Evolutionary conservation across 1,139 yeast species (phyloP).

Genomic region (Debaryomyces robertsiae): DNA sequence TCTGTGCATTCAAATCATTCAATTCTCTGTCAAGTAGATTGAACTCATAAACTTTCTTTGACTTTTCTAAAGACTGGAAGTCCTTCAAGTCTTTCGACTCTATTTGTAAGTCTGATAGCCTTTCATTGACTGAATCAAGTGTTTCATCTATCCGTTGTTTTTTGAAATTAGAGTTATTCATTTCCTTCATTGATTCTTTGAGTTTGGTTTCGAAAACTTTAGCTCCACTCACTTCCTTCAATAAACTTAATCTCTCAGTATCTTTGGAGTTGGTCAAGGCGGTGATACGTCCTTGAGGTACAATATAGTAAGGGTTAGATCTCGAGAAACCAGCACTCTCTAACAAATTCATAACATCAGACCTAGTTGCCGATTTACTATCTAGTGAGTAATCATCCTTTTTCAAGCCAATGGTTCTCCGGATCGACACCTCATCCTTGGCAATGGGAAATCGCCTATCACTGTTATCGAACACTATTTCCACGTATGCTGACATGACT

Average conservation of each 20-base stretch:
- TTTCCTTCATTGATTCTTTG: slow-evolving; percentile 76
- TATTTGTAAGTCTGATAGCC: slow-evolving; percentile 75
- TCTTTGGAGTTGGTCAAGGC: slow-evolving; percentile 88
- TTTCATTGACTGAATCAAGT: slow-evolving; percentile 65
- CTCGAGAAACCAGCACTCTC: slow-evolving; percentile 94
- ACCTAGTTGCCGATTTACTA: slow-evolving; percentile 73
- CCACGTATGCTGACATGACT: slow-evolving; percentile 92
- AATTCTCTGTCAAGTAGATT: slow-evolving; percentile 79
- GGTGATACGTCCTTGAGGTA: slow-evolving; percentile 92
- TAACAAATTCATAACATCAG: slow-evolving; percentile 78
- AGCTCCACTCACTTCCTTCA: slow-evolving; percentile 96
- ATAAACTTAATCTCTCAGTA: slow-evolving; percentile 69
- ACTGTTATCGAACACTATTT: slow-evolving; percentile 78
- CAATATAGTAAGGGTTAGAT: slow-evolving; percentile 92
- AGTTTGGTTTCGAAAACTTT: slow-evolving; percentile 83
- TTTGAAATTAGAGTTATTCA: slow-evolving; percentile 71
- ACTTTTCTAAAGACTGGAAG: slow-evolving; percentile 67
- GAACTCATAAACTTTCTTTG: slow-evolving; percentile 72
- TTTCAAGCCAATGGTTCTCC: slow-evolving; percentile 90
- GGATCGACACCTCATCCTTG: slow-evolving; percentile 66
- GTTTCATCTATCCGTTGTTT: slow-evolving; percentile 76
- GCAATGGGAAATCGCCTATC: slow-evolving; percentile 76
- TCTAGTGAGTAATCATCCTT: slow-evolving; percentile 89
- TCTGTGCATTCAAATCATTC: slow-evolving; percentile 57
- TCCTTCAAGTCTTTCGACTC: slow-evolving; percentile 77